Conservation (phyloP, 352 stramenopile genomes). For the Pythium vanterpoolii region DNA sequence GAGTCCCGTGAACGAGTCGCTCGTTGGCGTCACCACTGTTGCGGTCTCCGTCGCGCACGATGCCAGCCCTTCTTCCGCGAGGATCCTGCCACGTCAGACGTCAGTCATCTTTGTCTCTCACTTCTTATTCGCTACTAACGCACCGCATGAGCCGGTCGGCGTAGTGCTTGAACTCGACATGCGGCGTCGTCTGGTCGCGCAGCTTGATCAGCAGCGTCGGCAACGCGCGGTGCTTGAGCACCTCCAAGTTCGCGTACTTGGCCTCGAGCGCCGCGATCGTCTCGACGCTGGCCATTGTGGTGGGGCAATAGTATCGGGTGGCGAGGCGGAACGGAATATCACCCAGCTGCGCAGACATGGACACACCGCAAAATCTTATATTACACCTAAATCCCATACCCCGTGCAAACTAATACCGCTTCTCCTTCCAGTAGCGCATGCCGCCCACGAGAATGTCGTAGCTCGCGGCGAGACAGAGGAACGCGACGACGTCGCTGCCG, state of each 20-base stretch:
- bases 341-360: slow-evolving; percentile 18
- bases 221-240: slow-evolving; percentile 66
- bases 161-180: slow-evolving; percentile 78
- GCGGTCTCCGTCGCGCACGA: slow-evolving; percentile 47
- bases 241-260: slow-evolving; percentile 59
- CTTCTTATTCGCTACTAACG: background rate
- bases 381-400: background rate
- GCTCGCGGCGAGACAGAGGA: slow-evolving; percentile 62
- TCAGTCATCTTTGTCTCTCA: background rate
- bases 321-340: background rate
- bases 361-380: slow-evolving; percentile 25
- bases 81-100: slow-evolving; percentile 34
- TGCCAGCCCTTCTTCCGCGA: slow-evolving; percentile 72
- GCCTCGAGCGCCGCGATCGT: slow-evolving; percentile 48
- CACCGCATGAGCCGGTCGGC: slow-evolving; percentile 78
- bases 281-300: slow-evolving; percentile 40
- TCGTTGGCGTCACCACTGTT: slow-evolving; percentile 68
- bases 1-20: slow-evolving; percentile 51
- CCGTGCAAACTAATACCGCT: slow-evolving; percentile 54
- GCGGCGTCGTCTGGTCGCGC: slow-evolving; percentile 60
- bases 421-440: slow-evolving; percentile 75
- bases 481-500: slow-evolving; percentile 72
- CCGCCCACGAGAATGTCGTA: slow-evolving; percentile 76
- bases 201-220: slow-evolving; percentile 68
- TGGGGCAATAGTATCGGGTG: background rate